phyloP scores from a whole-genome alignment of 2,329 filamentous ascomycete genomes.

The Microdochium nivale region DNA sequence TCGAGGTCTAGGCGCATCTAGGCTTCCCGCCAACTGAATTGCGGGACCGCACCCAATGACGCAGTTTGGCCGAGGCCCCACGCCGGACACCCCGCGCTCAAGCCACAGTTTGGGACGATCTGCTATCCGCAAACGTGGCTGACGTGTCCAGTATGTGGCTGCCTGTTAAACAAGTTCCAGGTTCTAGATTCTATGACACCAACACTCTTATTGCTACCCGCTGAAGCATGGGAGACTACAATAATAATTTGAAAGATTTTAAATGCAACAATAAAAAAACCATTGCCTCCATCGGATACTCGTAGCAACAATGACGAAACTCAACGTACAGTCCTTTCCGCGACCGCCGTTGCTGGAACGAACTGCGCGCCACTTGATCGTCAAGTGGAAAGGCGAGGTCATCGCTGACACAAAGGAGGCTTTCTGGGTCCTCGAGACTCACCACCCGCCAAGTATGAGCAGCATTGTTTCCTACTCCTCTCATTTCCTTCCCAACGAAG shows the following conservation, averaged over 20 bases:
- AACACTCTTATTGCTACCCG: too few species aligned
- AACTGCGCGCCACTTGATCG: slow-evolving; percentile 42
- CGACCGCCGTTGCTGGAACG: slow-evolving; percentile 48
- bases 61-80: background rate
- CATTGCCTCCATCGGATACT: too few species aligned
- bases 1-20: background rate
- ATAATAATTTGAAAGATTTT: slow-evolving; percentile 1
- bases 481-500: too few species aligned
- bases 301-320: slow-evolving; percentile 30
- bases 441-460: slow-evolving; percentile 47
- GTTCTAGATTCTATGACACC: background rate
- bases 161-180: too few species aligned
- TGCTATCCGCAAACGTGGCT: too few species aligned
- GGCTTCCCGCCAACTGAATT: background rate
- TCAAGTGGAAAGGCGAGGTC: slow-evolving; percentile 44
- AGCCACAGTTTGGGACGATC: background rate
- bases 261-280: slow-evolving; percentile 4
- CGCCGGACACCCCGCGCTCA: background rate
- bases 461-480: slow-evolving; percentile 4
- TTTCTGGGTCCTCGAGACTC: slow-evolving; percentile 55
- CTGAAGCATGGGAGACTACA: too few species aligned
- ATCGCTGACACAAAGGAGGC: slow-evolving; percentile 51
- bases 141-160: too few species aligned
- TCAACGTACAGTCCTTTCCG: slow-evolving; percentile 50
- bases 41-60: background rate